Evolutionary conservation across 2,329 filamentous ascomycete species (phyloP).

Genomic region (Alternaria consortialis): DNA sequence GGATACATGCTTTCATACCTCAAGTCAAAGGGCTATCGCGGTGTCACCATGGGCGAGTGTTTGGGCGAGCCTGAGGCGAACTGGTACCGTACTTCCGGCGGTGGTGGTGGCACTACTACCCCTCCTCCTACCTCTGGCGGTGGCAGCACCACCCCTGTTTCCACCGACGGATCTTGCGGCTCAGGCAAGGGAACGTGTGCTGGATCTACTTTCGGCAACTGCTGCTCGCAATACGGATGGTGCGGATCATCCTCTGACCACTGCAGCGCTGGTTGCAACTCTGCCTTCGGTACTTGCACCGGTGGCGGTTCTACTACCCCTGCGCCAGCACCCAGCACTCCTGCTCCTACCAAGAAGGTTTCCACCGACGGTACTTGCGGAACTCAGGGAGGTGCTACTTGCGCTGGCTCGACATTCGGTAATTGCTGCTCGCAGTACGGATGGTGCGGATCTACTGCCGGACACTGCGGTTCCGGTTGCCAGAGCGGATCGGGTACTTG

Average conservation of each 20-base stretch:
- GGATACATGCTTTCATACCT: constrained; percentile 55
- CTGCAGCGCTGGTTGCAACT: constrained; percentile 48
- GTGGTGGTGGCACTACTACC: constrained; percentile 25
- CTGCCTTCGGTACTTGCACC: constrained; percentile 39
- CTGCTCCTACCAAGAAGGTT: neutral
- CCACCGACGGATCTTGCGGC: constrained; percentile 37
- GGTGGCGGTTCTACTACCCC: neutral
- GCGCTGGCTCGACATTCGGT: constrained; percentile 18
- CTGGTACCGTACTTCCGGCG: constrained; percentile 58
- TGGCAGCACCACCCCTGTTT: constrained; percentile 28
- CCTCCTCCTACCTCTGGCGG: constrained; percentile 23
- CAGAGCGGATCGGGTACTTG: constrained; percentile 22
- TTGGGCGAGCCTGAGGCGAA: constrained; percentile 57
- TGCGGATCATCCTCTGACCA: constrained; percentile 49
- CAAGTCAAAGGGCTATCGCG: constrained; percentile 52
- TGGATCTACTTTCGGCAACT: constrained; percentile 51
- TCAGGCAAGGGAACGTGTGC: constrained; percentile 32
- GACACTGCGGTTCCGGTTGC: constrained; percentile 23
- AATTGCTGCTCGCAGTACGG: constrained; percentile 24
- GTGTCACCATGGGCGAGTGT: constrained; percentile 60
- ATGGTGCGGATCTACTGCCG: constrained; percentile 22
- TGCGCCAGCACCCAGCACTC: neutral
- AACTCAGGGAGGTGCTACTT: constrained; percentile 16
- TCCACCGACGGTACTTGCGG: constrained; percentile 24
- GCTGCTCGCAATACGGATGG: constrained; percentile 57